Conservation (phyloP, 345 rosid genomes). For the Eutrema heterophyllum region DNA sequence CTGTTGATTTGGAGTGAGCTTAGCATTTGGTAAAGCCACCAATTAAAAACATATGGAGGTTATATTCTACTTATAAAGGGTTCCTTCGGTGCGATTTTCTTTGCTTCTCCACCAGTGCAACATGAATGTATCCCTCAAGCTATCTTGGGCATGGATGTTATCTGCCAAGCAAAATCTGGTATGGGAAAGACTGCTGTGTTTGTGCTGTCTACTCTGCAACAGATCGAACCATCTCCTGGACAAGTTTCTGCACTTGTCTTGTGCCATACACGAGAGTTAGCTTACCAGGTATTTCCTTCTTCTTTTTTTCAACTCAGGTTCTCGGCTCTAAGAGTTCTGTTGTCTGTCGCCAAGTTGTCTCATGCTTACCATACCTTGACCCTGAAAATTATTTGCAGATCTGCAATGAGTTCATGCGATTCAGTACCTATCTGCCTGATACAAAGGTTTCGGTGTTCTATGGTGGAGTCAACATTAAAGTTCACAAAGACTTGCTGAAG, state of each 20-base stretch:
- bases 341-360: background rate
- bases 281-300: conserved; percentile 65
- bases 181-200: conserved; percentile 99
- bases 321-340: background rate
- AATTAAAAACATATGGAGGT: conserved; percentile 58
- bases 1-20: conserved; percentile 61
- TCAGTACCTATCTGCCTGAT: conserved; percentile 90
- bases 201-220: conserved; percentile 85
- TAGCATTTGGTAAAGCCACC: conserved; percentile 59
- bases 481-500: conserved; percentile 87
- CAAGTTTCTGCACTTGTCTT: conserved; percentile 92
- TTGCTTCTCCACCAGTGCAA: conserved; percentile 92
- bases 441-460: conserved; percentile 92
- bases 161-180: conserved; percentile 99
- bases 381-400: conserved; percentile 41
- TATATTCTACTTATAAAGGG: conserved; percentile 69
- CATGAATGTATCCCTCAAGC: conserved; percentile 99
- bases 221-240: conserved; percentile 84
- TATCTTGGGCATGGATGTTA: conserved; percentile 94
- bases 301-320: background rate
- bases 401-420: conserved; percentile 94
- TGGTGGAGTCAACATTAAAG: conserved; percentile 88
- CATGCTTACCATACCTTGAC: background rate
- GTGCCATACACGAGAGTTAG: conserved; percentile 94
- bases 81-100: conserved; percentile 75